phyloP scores from a whole-genome alignment of 1,284 basidiomycete genomes.

The Mycena sp. region DNA sequence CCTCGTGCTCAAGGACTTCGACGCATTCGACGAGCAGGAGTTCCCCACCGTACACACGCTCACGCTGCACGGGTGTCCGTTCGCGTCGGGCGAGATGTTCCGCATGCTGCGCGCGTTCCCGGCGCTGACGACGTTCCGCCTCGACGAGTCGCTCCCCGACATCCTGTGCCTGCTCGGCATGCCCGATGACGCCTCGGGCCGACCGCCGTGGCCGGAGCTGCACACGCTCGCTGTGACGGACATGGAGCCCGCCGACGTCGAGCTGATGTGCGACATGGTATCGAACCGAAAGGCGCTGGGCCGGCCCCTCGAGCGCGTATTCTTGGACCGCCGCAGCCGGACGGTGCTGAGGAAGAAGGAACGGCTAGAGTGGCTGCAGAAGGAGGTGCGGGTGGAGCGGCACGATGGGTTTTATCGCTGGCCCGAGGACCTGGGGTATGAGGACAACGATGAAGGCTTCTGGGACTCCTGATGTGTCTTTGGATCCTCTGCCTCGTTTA shows the following conservation, averaged over 20 bases:
- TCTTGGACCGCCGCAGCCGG: conserved; percentile 47
- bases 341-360: conserved; percentile 43
- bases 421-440: conserved; percentile 48
- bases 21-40: conserved; percentile 42
- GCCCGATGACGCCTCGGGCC: conserved; percentile 24
- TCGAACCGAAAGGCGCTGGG: conserved; percentile 33
- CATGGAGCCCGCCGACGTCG: conserved; percentile 41
- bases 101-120: conserved; percentile 47
- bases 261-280: conserved; percentile 42
- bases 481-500: background rate
- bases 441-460: conserved; percentile 48
- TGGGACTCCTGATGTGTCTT: conserved; percentile 23
- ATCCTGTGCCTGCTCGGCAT: conserved; percentile 39
- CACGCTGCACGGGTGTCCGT: conserved; percentile 42
- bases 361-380: conserved; percentile 43
- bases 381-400: conserved; percentile 41
- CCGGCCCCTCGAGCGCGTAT: conserved; percentile 39
- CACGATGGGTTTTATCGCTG: conserved; percentile 43
- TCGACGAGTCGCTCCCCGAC: conserved; percentile 43
- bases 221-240: conserved; percentile 42
- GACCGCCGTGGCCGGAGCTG: conserved; percentile 43
- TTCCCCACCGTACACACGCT: conserved; percentile 45
- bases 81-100: conserved; percentile 41
- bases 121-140: conserved; percentile 38
- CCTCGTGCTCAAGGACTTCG: conserved; percentile 44